A percentile compares a stretch with the other conserved stretches of the same genome.
phyloP scores from a whole-genome alignment of 345 rosid species.

The Populus tremula region DNA sequence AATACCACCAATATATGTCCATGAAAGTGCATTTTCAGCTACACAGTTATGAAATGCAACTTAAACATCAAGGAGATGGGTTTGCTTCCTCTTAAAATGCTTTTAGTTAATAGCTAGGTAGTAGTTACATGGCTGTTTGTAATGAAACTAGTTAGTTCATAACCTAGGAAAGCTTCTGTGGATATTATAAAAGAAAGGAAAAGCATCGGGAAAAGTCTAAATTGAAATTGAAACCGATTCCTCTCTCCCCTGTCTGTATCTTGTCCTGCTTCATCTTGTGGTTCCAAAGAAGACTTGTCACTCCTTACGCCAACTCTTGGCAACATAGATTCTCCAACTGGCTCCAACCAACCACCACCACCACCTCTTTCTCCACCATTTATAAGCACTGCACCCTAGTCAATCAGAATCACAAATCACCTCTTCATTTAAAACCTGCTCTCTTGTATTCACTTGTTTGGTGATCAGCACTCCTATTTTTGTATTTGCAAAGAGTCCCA shows the following conservation, averaged over 20 bases:
- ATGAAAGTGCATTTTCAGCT: background rate
- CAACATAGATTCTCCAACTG: slow-evolving; percentile 28
- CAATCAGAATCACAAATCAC: slow-evolving; percentile 7
- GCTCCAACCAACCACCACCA: slow-evolving; percentile 16
- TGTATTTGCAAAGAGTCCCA: background rate
- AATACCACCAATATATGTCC: too few relatives aligned
- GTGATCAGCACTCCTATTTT: background rate
- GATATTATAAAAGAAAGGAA: background rate
- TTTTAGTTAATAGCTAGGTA: background rate
- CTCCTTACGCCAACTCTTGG: slow-evolving; percentile 12
- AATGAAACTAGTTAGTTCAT: background rate
- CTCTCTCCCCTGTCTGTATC: background rate
- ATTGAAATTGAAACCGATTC: slow-evolving; percentile 4
- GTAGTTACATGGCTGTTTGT: background rate
- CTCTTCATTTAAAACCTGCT: background rate
- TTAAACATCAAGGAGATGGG: background rate
- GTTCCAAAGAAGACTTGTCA: slow-evolving; percentile 31
- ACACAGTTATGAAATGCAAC: background rate
- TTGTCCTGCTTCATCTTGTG: slow-evolving; percentile 21
- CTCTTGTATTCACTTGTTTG: background rate
- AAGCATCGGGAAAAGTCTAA: background rate
- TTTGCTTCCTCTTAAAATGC: background rate
- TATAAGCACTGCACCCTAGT: slow-evolving; percentile 11
- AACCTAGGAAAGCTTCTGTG: background rate
- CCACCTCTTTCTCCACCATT: slow-evolving; percentile 2